Base-by-base conservation (phyloP, 352 stramenopile species). In the Pythium periplocum region DNA sequence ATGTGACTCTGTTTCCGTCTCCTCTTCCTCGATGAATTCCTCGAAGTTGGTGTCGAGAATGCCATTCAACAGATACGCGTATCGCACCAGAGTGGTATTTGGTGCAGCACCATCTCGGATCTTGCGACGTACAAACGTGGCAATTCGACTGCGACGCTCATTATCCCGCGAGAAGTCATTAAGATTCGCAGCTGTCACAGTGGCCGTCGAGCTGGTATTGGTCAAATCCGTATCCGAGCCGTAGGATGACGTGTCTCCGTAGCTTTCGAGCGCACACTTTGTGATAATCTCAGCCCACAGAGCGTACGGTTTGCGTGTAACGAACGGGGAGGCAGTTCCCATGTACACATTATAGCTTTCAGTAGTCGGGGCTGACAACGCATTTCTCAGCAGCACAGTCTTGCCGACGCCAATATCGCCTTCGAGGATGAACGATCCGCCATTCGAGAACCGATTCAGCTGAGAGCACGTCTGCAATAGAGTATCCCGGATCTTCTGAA, bases 371-470 rank as follows among this genome's bases (percentile, higher is more conserved):
- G 64, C 63, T 34, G 71, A 17, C 33, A 92, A 63, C 6, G 82
- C 73, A 4, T 73, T 78, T 43, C 80, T 71, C 44, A 93, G 64
- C n/a, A 95, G 46, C 40, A 89, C 69, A 0, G 78, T 93, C 62
- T 95, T 95, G 31, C 84, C 84, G 26, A 93, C 71, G 7, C 84
- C 84, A 59, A 92, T 92, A 37, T 93, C 84, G 26, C 84, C 84
- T 48, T 95, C 82, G 1, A 95, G 61, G 7, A 95, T 55, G 33
- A 95, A 87, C 4, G 80, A 80, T 2, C 84, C 84, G 1, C 79
- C 72, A 0, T 78, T 75, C 12, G 71, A 61, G 39, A 89, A 82
- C n/a, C 61, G 59, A 44, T 88, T 91, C 0, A 94, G 55, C 30
- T 70, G 66, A 3, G 75, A 86, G 44, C 81, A 86, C 54, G 87